Base-by-base conservation (phyloP, 2,329 filamentous ascomycete species). In the Samsoniella hepiali region DNA sequence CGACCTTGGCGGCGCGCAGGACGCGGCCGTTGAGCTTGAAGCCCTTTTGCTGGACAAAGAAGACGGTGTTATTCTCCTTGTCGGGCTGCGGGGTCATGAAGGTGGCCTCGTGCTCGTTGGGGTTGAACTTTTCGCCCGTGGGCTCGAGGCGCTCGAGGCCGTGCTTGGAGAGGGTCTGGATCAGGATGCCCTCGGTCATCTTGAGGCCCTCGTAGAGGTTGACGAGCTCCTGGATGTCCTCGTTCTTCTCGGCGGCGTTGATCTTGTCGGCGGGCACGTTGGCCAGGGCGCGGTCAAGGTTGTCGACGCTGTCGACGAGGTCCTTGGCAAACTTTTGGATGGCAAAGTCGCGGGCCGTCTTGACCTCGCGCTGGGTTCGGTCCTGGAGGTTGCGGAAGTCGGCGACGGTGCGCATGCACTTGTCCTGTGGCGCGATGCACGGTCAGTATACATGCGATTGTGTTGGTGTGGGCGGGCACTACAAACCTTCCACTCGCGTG, bases 301-400 rank as follows among this genome's bases (percentile, higher is more conserved):
- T 99, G 80, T 99, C 95, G 72, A 99, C 88, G 73, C 87, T 92
- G 76, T 99, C 95, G 70, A 98, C 87, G 53, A 99, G 88, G 78
- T 99, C 95, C 77, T 92, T 90, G 73, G 94, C 92, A 79, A 99
- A 98, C 69, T 89, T 92, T 76, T 97, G 92, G 72, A 99, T 95
- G 72, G 94, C 95, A 72, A 97, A 99, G 79, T 96, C 91, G 71
- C 89, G 89, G 27, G 94, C 91, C 27, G 85, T 79, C 78, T 95
- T 91, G 75, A 96, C 89, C 70, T 99, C 95, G 73, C 95, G 92
- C 76, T 89, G 86, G 50, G 92, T 96, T 73, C 95, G 91, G 73
- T 97, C 92, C 81, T 98, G 94, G 58, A 99, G 90, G 81, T 98
- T 99, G 75, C 92, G 92, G 86, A 96, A 98, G 72, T 99, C 95